Conservation (phyloP, 805 yeast genomes). For the Saccharomycopsis schoenii region DNA sequence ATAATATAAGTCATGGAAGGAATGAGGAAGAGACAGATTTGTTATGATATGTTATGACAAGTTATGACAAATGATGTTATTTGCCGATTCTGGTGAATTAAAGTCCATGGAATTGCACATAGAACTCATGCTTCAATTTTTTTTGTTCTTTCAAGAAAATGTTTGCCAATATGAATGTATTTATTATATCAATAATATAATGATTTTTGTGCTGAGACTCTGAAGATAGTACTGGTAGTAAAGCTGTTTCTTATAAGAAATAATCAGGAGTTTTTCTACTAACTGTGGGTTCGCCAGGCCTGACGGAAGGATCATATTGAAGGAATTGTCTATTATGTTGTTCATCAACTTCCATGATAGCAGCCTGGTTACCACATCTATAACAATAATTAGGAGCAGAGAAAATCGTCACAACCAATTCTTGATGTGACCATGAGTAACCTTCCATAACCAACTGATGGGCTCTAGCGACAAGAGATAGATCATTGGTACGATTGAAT, state of each 20-base stretch:
- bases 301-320: conserved; percentile 92
- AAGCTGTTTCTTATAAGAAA: conserved; percentile 47
- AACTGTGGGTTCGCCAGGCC: conserved; percentile 97
- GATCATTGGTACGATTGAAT: conserved; percentile 83
- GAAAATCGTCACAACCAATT: conserved; percentile 86
- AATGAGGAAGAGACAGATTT: not conserved
- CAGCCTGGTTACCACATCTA: conserved; percentile 97
- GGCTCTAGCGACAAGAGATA: conserved; percentile 83
- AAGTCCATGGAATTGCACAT: not conserved
- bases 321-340: conserved; percentile 82
- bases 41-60: not conserved
- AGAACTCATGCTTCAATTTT: not conserved
- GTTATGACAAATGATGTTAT: not conserved
- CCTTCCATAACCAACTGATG: conserved; percentile 99
- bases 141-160: not conserved
- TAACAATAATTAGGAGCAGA: conserved; percentile 96
- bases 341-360: conserved; percentile 96
- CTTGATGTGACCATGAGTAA: conserved; percentile 89
- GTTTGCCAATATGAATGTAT: not conserved
- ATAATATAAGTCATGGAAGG: not conserved
- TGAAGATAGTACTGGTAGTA: not conserved
- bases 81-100: not conserved
- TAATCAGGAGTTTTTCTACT: conserved; percentile 96
- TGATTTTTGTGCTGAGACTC: not conserved
- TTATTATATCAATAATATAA: no score